Conservation (phyloP, 2,329 filamentous ascomycete genomes). For the Fusarium protoensiforme region DNA sequence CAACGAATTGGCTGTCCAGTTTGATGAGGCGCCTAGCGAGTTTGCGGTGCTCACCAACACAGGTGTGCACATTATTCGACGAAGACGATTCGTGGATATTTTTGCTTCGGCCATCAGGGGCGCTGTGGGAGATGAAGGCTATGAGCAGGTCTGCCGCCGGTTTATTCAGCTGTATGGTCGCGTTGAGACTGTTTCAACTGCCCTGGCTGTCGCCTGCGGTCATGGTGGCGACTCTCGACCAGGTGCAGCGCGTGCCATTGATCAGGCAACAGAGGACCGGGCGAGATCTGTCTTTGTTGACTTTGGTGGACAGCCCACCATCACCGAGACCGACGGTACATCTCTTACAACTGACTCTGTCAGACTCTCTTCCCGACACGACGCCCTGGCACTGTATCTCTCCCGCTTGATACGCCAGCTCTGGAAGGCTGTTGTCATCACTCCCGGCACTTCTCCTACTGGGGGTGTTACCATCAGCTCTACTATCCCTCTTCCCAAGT, state of each 20-base stretch:
- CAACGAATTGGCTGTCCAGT: constrained; percentile 97
- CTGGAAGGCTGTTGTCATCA: constrained; percentile 85
- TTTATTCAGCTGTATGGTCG: constrained; percentile 90
- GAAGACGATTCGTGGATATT: constrained; percentile 88
- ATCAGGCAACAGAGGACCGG: constrained; percentile 86
- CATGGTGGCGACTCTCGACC: constrained; percentile 82
- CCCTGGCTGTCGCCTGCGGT: constrained; percentile 93
- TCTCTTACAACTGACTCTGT: constrained; percentile 83
- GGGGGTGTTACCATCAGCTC: constrained; percentile 74
- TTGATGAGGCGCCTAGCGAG: constrained; percentile 83
- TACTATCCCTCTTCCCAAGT: constrained; percentile 73
- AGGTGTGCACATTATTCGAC: constrained; percentile 86
- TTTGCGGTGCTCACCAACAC: constrained; percentile 92
- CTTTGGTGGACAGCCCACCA: constrained; percentile 86
- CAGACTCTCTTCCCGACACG: constrained; percentile 86
- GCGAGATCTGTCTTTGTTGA: constrained; percentile 92
- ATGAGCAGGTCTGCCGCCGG: constrained; percentile 83
- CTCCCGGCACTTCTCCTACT: constrained; percentile 59
- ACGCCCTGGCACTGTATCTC: constrained; percentile 88
- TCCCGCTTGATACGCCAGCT: constrained; percentile 87
- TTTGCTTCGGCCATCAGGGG: constrained; percentile 85
- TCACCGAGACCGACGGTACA: constrained; percentile 81
- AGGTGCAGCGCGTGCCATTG: constrained; percentile 80
- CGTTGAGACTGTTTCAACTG: constrained; percentile 88
- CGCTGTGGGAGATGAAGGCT: constrained; percentile 79